A percentile compares a stretch with the other conserved stretches of the same genome.
Conservation (phyloP, 2,329 filamentous ascomycete species). For the Pseudocercospora eumusae region DNA sequence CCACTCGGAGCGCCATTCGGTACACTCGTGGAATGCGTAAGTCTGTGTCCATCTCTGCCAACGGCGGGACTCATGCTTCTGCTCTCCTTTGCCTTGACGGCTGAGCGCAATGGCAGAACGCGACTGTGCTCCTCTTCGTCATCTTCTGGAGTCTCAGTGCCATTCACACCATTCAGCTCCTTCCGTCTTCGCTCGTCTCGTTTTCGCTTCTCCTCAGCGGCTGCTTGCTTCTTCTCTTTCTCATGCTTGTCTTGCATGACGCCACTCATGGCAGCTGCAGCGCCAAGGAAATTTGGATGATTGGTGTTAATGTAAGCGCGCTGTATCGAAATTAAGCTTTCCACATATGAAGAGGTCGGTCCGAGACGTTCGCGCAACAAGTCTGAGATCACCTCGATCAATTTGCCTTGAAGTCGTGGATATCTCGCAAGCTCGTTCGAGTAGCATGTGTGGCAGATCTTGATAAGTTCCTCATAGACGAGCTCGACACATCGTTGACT, state of each 20-base stretch:
- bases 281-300: conserved; percentile 96
- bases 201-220: conserved; percentile 82
- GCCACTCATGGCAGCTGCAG: conserved; percentile 94
- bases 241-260: conserved; percentile 95
- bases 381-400: conserved; percentile 97
- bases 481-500: conserved; percentile 96
- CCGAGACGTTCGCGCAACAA: conserved; percentile 88
- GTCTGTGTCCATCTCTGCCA: conserved; percentile 50
- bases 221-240: conserved; percentile 76
- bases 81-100: conserved; percentile 52
- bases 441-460: conserved; percentile 98
- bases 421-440: conserved; percentile 91
- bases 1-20: conserved; percentile 50
- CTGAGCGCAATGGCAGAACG: conserved; percentile 57
- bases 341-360: conserved; percentile 85
- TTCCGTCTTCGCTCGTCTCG: conserved; percentile 80
- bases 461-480: conserved; percentile 98
- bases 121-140: conserved; percentile 56
- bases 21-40: conserved; percentile 29
- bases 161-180: conserved; percentile 76
- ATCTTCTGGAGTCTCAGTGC: conserved; percentile 66
- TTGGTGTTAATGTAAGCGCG: conserved; percentile 99
- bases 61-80: conserved; percentile 84
- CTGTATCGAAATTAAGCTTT: conserved; percentile 95
- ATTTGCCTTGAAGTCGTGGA: conserved; percentile 88